Conservation (phyloP, 164 flowering plant genomes). For the Malania oleifera region DNA sequence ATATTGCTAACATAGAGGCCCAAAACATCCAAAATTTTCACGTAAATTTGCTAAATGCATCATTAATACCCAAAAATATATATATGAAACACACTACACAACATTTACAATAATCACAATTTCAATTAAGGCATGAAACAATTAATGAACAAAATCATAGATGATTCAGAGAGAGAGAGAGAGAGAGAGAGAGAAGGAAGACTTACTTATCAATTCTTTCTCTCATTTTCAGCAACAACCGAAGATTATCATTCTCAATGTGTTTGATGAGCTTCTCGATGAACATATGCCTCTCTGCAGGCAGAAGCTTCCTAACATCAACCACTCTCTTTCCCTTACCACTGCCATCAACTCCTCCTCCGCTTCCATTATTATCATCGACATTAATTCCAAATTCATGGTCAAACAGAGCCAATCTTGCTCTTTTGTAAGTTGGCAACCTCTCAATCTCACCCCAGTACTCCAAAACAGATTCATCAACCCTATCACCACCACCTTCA, state of each 20-base stretch:
- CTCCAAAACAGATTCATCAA: constrained; percentile 26
- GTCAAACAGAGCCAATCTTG: constrained; percentile 48
- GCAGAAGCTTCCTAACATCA: constrained; percentile 32
- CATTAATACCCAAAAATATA: too few relatives aligned
- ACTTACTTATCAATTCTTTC: constrained; percentile 59
- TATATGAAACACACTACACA: too few relatives aligned
- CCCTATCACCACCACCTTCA: background rate
- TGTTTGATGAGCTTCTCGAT: constrained; percentile 40
- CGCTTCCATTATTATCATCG: constrained; percentile 16
- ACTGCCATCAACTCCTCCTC: background rate
- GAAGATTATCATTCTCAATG: constrained; percentile 61
- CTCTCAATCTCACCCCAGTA: constrained; percentile 82
- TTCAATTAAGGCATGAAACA: too few relatives aligned
- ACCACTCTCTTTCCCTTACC: constrained; percentile 27
- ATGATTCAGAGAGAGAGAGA: too few relatives aligned
- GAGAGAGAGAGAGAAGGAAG: background rate
- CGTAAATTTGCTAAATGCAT: too few relatives aligned
- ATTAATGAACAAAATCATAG: too few relatives aligned
- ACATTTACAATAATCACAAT: too few relatives aligned
- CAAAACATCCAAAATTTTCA: too few relatives aligned
- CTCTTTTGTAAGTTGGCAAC: constrained; percentile 44
- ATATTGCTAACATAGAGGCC: too few relatives aligned
- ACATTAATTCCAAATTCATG: too few relatives aligned
- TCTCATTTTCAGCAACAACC: constrained; percentile 45
- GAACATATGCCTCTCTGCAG: constrained; percentile 6